Percentiles rank a stretch among this genome's conserved stretches.
Evolutionary conservation across 176 grass and related monocot genomes (phyloP).

Genomic region (Avena eriantha): DNA sequence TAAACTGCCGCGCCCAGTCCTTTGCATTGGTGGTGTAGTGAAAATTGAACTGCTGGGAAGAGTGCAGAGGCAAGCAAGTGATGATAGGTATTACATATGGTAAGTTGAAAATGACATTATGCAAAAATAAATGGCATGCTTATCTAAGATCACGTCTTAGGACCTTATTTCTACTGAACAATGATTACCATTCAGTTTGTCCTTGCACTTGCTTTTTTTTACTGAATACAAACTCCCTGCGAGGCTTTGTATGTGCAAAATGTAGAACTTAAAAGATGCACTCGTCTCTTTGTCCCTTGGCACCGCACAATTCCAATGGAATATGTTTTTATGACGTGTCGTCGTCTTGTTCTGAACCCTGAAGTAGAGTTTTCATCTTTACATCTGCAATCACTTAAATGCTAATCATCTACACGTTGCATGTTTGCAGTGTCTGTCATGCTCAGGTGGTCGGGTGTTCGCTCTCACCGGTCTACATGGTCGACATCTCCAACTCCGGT

Average conservation of each 20-base stretch:
- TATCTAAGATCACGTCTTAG: not conserved
- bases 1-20: constrained; percentile 64
- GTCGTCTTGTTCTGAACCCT: not conserved
- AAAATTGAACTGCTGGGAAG: constrained; percentile 79
- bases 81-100: constrained; percentile 87
- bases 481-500: constrained; percentile 39
- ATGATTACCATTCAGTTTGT: not conserved
- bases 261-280: not conserved
- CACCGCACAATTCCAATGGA: constrained; percentile 1
- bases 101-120: constrained; percentile 41
- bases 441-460: constrained; percentile 71
- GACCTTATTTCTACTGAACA: not conserved
- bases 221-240: not conserved
- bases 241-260: not conserved
- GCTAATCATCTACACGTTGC: constrained; percentile 33
- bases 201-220: not conserved
- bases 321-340: not conserved
- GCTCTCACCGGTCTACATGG: constrained; percentile 59
- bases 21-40: constrained; percentile 87
- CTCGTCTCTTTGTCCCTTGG: not conserved
- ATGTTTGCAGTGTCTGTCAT: constrained; percentile 65
- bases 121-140: not conserved
- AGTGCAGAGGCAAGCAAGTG: constrained; percentile 62
- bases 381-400: not conserved
- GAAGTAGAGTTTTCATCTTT: constrained; percentile 2